Evolutionary conservation across 2,329 filamentous ascomycete species (phyloP), one percentile per base, ranked within the genome.

Genomic region (Xylariaceae sp.): DNA sequence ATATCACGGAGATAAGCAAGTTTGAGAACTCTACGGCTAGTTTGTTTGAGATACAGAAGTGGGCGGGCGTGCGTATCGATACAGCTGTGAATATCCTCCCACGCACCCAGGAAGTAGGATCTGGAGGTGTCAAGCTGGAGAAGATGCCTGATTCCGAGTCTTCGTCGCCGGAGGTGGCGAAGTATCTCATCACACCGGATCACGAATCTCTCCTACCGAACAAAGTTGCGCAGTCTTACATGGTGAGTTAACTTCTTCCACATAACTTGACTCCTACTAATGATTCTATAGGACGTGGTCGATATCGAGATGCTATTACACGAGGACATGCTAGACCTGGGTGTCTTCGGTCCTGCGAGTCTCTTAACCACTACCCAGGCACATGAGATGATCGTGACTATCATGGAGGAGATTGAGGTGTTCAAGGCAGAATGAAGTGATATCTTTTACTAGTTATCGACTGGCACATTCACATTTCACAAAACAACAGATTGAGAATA

Each of bases 41-140:
- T 1, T 75, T 96, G 1, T 84, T 83, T 75, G 87, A 96, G 71
- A 86, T 96, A 44, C 73, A 78, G 17, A 73, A 79, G 13, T 96
- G 91, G 91, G 93, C 89, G 0, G 88, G 88, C 0, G 74, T 91
- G 1, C 77, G 73, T 56, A 73, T 96, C 1, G 82, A 89, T 65
- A 85, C 82, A 0, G 93, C 90, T 74, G 85, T 96, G 67, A 97
- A 97, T 71, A 94, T 96, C 64, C 73, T 96, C 15, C 84, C 79
- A 55, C 49, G 13, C 1, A 53, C 57, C 2, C 34, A 47, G 47
- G 52, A 42, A 6, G 0, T 45, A 4, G 58, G 23, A 45, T 34
- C 47, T 30, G 59, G 60, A 2, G 42, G 53, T 6, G 45, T 58
- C 48, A 53, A 54, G 5, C 58, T 66, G 34, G 49, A 62, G 15